These are phyloP conservation scores for Candida bentonensis DNA, from an alignment of 805 yeast genomes.

Conservation along the genomic window DNA sequence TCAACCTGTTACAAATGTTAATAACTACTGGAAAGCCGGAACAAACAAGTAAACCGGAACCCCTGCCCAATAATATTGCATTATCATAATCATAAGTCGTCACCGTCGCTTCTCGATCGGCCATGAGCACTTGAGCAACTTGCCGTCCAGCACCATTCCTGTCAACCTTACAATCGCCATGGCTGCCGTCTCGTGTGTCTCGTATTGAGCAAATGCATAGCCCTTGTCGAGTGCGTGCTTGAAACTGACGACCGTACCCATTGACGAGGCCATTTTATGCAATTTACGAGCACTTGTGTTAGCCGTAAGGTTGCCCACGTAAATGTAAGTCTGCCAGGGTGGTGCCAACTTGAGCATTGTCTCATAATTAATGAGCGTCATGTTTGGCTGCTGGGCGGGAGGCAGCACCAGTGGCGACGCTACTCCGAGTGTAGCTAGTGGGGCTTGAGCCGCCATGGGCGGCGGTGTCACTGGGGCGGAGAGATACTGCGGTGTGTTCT, in stretches of 20 bases:
- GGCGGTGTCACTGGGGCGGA: background rate
- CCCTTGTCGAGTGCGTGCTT: constrained; percentile 70
- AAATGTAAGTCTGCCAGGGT: constrained; percentile 53
- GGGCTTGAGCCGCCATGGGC: background rate
- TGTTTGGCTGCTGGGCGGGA: background rate
- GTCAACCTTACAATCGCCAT: constrained; percentile 67
- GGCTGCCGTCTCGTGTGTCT: constrained; percentile 79
- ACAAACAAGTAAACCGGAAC: too few relatives aligned
- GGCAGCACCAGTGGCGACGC: background rate
- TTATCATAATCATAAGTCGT: too few relatives aligned
- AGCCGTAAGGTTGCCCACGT: constrained; percentile 74
- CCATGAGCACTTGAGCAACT: constrained; percentile 1
- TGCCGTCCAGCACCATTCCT: constrained; percentile 24
- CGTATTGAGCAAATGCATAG: constrained; percentile 80
- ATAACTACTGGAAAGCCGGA: too few relatives aligned
- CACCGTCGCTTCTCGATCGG: background rate
- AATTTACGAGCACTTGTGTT: constrained; percentile 60
- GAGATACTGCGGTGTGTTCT: background rate
- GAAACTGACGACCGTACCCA: constrained; percentile 73
- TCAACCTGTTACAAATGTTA: too few relatives aligned
- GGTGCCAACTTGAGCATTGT: constrained; percentile 1
- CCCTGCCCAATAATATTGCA: too few relatives aligned
- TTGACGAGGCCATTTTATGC: constrained; percentile 58
- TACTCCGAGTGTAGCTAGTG: too few relatives aligned
- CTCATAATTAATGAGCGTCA: background rate